Evolutionary conservation across 1,284 basidiomycete genomes (phyloP), one percentile per base, ranked within the genome.

Genomic region (Sporisorium graminicola): DNA sequence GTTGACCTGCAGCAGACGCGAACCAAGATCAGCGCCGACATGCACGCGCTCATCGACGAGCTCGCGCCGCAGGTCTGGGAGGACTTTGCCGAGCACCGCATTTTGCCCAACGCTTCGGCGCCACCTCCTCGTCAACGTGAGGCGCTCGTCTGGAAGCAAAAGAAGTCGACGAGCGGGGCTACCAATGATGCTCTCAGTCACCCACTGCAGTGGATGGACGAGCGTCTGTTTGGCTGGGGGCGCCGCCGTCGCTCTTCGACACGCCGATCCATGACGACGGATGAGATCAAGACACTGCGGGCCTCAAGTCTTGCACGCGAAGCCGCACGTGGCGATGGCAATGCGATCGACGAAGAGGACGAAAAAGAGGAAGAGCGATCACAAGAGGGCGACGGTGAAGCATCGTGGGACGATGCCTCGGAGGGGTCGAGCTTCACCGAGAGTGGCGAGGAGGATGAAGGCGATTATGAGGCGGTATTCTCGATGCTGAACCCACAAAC

Each of bases 181-280:
- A 50, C 62, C 64, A 66, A 64, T 52, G 77, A 79, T 47, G 71
- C 74, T 49, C 74, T 84, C n/a, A 68, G 77, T 40, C 85, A 84
- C 64, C 85, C 84, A 18, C 74, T 86, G 27, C 84, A 85, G 50
- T 95, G 94, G 94, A 89, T 96, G 37, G 95, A 97, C 85, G 94
- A 96, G 86, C 90, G 92, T 18, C 88, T 97, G 43, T 97, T 96
- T 86, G 95, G 95, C 40, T 97, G 94, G 94, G 73, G 78, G 20
- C 43, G 61, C 5, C 49, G 78, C 1, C 66, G 70, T 46, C 65
- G 72, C 18, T 71, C 72, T 8, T 78, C 78, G 51, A 61, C 71
- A 40, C 71, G 77, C n/a, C 66, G 75, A 13, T 20, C 59, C n/a
- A 64, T 77, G 66, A 74, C 71, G 14, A 57, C 60, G 8, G 75